Evolutionary conservation across 164 flowering plant species (phyloP), one percentile per base, ranked within the genome.

Genomic region (Chimonanthus salicifolius): DNA sequence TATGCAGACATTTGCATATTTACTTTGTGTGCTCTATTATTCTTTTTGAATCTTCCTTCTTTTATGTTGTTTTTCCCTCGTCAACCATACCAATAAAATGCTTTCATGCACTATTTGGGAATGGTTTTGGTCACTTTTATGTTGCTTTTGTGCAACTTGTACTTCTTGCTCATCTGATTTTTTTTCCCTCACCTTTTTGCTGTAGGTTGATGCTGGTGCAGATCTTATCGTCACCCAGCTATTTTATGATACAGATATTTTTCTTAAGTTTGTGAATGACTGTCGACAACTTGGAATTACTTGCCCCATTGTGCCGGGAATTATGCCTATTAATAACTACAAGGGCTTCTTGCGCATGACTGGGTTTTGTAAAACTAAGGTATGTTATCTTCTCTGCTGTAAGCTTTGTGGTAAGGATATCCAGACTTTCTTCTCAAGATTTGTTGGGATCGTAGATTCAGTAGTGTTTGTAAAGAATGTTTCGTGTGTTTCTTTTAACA

Each of bases 231-330:
- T 96, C 69, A 96, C 99, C 75, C 99, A 96, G 58, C 84, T 96
- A 6, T 96, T 96, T 77, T 96, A 96, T 78, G 99, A 96, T 71
- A 89, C 95, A 46, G 97, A 96, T 80, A 86, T 85, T 71, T 96
- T 88, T 82, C 89, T 96, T 70, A 94, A 96, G 75, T 96, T 96
- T 82, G 97, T 92, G 47, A 85, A 90, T 82, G 99, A 94, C 79
- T 96, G 99, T 69, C 95, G 91, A 60, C 92, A 91, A 89, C 87
- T 94, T 73, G 99, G 98, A 75, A 96, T 96, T 49, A 88, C 83
- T 54, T 90, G 97, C 71, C 98, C 99, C 54, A 94, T 96, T 82
- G 98, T 96, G 60, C 99, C 99, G 21, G 98, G 99, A 11, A 96
- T 96, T 71, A 94, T 95, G 98, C 99, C 98, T 68, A 94, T 96